Evolutionary conservation across 83 land plant genomes (phyloP).

Genomic region (Picea abies): DNA sequence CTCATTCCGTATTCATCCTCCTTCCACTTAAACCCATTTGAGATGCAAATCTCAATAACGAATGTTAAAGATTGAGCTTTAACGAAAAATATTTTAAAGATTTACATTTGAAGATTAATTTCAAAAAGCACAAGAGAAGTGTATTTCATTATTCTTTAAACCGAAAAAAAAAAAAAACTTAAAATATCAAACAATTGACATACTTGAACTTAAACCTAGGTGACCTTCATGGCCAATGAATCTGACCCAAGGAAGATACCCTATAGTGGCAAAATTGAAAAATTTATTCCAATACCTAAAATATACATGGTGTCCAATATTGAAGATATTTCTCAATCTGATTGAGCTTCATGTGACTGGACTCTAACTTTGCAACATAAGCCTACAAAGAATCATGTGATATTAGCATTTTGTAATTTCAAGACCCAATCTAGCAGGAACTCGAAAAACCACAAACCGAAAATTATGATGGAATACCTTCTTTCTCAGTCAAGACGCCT

Average conservation of each 20-base stretch:
- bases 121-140: no score
- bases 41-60: no score
- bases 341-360: constrained; percentile 64
- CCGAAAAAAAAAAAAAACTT: no score
- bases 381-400: constrained; percentile 37
- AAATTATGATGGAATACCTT: constrained; percentile 35
- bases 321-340: constrained; percentile 75
- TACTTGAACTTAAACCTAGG: constrained; percentile 25
- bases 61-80: no score
- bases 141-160: no score
- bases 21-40: no score
- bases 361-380: constrained; percentile 72
- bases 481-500: constrained; percentile 79
- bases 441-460: not conserved
- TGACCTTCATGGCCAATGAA: constrained; percentile 23
- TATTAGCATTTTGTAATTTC: not conserved
- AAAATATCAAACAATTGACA: not conserved
- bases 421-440: not conserved
- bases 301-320: not conserved
- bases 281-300: not conserved
- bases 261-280: constrained; percentile 6
- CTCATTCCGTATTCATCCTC: no score
- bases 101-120: no score
- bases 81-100: no score
- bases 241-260: constrained; percentile 32